Percentiles rank a stretch among this genome's conserved stretches.
These are phyloP conservation scores for Penicillium angulare DNA, from an alignment of 495 filamentous ascomycete genomes.

Conservation along the genomic window DNA sequence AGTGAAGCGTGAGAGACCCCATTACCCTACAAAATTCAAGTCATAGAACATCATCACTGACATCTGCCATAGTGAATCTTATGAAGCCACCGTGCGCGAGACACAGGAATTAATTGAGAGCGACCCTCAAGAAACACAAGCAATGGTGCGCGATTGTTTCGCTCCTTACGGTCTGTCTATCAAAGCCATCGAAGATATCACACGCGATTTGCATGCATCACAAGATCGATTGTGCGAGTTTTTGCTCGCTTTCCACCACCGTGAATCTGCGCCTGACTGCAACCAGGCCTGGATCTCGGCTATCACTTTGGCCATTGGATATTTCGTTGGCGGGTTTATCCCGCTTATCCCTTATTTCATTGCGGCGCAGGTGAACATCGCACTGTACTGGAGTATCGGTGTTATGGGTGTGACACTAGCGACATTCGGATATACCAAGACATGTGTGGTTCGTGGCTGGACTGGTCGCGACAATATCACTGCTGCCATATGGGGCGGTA, in stretches of 20 bases:
- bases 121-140: constrained; percentile 36
- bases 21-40: constrained; percentile 13
- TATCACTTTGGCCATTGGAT: constrained; percentile 64
- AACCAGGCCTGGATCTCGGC: constrained; percentile 57
- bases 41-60: constrained; percentile 4
- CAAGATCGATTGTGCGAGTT: constrained; percentile 51
- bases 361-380: constrained; percentile 51
- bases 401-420: constrained; percentile 69
- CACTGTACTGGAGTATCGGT: constrained; percentile 65
- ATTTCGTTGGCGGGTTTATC: constrained; percentile 70
- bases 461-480: constrained; percentile 36
- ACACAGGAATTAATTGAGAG: constrained; percentile 39
- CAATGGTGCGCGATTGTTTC: constrained; percentile 52
- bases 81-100: constrained; percentile 46
- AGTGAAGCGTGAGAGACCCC: constrained; percentile 59
- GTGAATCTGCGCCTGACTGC: constrained; percentile 47
- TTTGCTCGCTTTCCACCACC: constrained; percentile 56
- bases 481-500: constrained; percentile 46
- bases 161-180: constrained; percentile 47
- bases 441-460: constrained; percentile 49
- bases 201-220: constrained; percentile 44
- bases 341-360: constrained; percentile 75
- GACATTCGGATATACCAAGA: constrained; percentile 70
- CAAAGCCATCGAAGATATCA: constrained; percentile 41
- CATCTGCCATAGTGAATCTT: constrained; percentile 41